Percentiles rank a stretch among this genome's conserved stretches.
Conservation (phyloP, 1,284 basidiomycete species). For the Xerocomus tenax region DNA sequence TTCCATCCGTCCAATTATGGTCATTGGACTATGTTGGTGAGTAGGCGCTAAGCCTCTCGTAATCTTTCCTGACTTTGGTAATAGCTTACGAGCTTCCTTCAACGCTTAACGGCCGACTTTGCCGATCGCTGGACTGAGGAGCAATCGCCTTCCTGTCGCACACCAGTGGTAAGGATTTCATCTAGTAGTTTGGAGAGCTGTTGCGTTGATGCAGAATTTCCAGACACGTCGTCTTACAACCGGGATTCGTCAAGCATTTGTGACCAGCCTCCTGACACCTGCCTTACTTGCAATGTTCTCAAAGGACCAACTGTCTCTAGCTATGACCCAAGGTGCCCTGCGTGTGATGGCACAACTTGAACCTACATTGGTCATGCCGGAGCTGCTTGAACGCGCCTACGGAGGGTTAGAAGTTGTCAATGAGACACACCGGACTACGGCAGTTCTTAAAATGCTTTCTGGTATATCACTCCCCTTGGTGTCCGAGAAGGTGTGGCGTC, state of each 20-base stretch:
- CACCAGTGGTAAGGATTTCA: conserved; percentile 52
- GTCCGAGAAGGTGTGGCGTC: conserved; percentile 69
- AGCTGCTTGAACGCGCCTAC: conserved; percentile 86
- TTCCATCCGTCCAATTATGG: conserved; percentile 85
- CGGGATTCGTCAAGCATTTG: conserved; percentile 76
- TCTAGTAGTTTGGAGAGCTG: not conserved
- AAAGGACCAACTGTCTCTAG: conserved; percentile 67
- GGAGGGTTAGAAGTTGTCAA: conserved; percentile 88
- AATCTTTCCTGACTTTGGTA: conserved; percentile 10
- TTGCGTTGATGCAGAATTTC: conserved; percentile 4
- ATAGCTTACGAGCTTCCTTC: conserved; percentile 29
- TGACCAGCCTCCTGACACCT: conserved; percentile 76
- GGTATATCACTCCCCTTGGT: conserved; percentile 74
- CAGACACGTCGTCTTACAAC: conserved; percentile 73
- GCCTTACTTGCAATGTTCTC: conserved; percentile 93
- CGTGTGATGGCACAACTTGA: conserved; percentile 75
- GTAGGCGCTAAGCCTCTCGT: not conserved
- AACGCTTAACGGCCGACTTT: conserved; percentile 73
- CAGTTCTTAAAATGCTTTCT: conserved; percentile 83
- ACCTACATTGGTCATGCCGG: conserved; percentile 84
- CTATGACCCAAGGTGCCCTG: conserved; percentile 62
- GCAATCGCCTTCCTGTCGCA: conserved; percentile 71
- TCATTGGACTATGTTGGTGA: conserved; percentile 63
- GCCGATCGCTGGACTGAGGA: conserved; percentile 79
- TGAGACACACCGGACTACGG: conserved; percentile 89